Percentiles rank a stretch among this genome's conserved stretches.
Conservation (phyloP, 345 rosid genomes). For the Lepidium sativum region DNA sequence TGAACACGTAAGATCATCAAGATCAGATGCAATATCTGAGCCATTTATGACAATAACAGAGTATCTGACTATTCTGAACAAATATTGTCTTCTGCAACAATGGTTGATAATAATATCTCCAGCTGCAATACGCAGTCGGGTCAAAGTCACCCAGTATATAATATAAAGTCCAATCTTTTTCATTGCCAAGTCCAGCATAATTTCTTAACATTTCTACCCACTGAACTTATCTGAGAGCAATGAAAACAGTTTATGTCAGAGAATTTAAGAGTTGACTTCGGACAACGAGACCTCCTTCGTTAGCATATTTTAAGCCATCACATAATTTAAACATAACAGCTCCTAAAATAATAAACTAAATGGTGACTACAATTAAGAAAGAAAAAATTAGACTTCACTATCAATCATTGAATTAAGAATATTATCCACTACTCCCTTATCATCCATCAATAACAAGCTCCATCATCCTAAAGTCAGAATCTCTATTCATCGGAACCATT, state of each 20-base stretch:
- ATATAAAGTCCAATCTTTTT: slow-evolving; percentile 1
- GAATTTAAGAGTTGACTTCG: not conserved
- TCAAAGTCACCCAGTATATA: not conserved
- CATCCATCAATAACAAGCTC: not conserved
- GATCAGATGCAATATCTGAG: slow-evolving; percentile 3
- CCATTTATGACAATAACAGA: not conserved
- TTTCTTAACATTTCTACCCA: not conserved
- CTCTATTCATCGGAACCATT: too few species aligned
- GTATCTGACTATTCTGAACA: not conserved
- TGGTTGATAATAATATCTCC: not conserved
- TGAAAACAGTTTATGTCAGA: not conserved
- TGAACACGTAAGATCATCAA: slow-evolving; percentile 12
- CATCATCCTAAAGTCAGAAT: not conserved
- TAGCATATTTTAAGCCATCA: not conserved
- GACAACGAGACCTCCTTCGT: not conserved
- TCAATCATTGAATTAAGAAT: not conserved
- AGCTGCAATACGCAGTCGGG: not conserved
- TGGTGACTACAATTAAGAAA: too few species aligned
- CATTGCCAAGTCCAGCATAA: not conserved
- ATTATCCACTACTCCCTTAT: slow-evolving; percentile 3
- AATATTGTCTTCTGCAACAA: slow-evolving; percentile 1
- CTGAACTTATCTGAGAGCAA: not conserved
- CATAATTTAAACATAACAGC: not conserved
- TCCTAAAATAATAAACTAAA: not conserved
- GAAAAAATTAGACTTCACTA: not conserved